These are phyloP conservation scores for Phaeotremella fagi DNA, from an alignment of 768 basidiomycete species.

Conservation along the genomic window DNA sequence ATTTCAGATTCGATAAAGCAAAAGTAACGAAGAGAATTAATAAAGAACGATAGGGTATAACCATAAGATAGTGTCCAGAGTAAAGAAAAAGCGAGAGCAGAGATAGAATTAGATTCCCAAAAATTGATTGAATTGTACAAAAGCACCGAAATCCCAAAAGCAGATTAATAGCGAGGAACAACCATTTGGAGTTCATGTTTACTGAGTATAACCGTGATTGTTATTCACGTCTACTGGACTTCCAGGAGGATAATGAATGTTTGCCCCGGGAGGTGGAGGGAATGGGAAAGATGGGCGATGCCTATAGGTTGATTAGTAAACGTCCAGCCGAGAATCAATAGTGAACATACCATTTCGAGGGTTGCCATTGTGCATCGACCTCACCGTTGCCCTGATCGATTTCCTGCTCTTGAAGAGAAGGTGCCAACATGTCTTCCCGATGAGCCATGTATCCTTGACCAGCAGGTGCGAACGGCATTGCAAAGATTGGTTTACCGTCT, in stretches of 20 bases:
- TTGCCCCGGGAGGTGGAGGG: slow-evolving; percentile 30
- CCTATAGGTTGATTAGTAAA: slow-evolving; percentile 17
- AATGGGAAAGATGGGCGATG: slow-evolving; percentile 48
- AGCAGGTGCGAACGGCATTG: slow-evolving; percentile 28
- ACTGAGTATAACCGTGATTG: slow-evolving; percentile 16
- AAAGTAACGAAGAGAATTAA: too few species aligned
- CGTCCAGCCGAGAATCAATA: neutral
- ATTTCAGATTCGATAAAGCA: too few species aligned
- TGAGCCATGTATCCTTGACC: slow-evolving; percentile 2
- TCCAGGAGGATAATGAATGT: slow-evolving; percentile 26
- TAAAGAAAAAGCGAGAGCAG: neutral
- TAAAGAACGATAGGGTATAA: too few species aligned
- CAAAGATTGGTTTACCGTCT: slow-evolving; percentile 33
- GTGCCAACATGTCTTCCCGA: slow-evolving; percentile 19
- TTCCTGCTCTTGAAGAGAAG: slow-evolving; percentile 12
- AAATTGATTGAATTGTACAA: too few species aligned
- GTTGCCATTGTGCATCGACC: slow-evolving; percentile 24
- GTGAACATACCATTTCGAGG: slow-evolving; percentile 29
- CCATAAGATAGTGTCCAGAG: neutral
- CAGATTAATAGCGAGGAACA: neutral
- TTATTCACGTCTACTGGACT: slow-evolving; percentile 14
- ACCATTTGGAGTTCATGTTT: too few species aligned
- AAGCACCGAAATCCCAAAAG: neutral
- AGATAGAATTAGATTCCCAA: neutral
- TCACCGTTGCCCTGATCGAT: slow-evolving; percentile 28